These are phyloP conservation scores for Puccinia hordei DNA, from an alignment of 1,284 basidiomycete species.

Conservation along the genomic window DNA sequence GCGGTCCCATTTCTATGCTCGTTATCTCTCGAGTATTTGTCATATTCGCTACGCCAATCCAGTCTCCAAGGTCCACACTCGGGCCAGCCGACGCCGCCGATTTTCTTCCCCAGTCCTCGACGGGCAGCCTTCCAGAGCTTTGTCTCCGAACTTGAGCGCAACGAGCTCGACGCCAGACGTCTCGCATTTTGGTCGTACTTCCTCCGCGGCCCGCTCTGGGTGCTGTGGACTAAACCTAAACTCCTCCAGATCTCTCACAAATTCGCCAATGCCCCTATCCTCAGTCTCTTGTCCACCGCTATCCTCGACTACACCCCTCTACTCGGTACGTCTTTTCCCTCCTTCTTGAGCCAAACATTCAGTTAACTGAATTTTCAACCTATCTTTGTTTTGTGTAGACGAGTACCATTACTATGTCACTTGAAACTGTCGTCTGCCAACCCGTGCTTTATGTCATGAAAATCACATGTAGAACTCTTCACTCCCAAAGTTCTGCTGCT, in stretches of 20 bases:
- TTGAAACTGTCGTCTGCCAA: too few relatives aligned
- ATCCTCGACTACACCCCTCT: conserved; percentile 87
- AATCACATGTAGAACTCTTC: too few relatives aligned
- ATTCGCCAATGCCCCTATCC: conserved; percentile 69
- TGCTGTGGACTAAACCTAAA: conserved; percentile 81
- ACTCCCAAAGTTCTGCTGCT: too few relatives aligned
- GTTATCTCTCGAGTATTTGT: conserved; percentile 57
- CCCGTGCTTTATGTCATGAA: too few relatives aligned
- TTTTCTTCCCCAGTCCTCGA: conserved; percentile 1
- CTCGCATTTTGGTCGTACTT: conserved; percentile 81
- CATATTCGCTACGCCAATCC: conserved; percentile 53
- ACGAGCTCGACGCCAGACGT: conserved; percentile 78
- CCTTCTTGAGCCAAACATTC: background rate
- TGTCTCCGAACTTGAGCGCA: conserved; percentile 58
- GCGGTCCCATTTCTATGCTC: conserved; percentile 57
- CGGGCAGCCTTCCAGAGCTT: conserved; percentile 5
- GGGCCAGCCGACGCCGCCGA: background rate
- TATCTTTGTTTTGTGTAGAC: conserved; percentile 16
- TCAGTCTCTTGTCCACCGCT: conserved; percentile 75
- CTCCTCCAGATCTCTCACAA: conserved; percentile 67
- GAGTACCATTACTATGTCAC: conserved; percentile 37
- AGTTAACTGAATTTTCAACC: background rate
- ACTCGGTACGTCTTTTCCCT: conserved; percentile 71
- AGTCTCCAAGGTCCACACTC: background rate
- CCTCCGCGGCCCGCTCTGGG: conserved; percentile 84